Evolutionary conservation across 805 yeast species (phyloP), one percentile per base, ranked within the genome.

Genomic region (Candida palmyrensis): DNA sequence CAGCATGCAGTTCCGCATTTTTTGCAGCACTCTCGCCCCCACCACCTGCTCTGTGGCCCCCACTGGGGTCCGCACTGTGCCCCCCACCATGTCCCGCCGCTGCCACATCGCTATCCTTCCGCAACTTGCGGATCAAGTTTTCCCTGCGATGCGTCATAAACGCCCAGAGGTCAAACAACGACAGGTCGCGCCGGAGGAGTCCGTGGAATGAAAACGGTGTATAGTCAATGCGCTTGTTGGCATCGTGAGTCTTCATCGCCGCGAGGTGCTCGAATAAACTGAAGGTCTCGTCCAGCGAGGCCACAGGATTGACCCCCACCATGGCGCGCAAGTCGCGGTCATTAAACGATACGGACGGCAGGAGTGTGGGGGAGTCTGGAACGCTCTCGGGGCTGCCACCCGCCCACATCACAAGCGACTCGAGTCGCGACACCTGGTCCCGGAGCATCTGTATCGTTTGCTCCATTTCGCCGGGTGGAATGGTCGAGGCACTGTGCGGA

Each of bases 261-360:
- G 26, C 32, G 15, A 11, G 22, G 10, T 18, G 13, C 10, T 9
- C 10, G 15, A 21, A 29, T 11, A 29, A 29, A 15, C 16, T 20
- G n/a, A 29, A 18, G 10, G 21, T 20, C n/a, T 29, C 32, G 6
- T 29, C 25, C 10, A 13, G 14, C 16, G 32, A n/a, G 6, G 11
- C 32, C 7, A 29, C n/a, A 11, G 32, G 32, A 18, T 29, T 29
- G n/a, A 19, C 22, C 4, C 32, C 32, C 9, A 29, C 16, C 6
- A 29, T 21, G 4, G 32, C 18, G 9, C 13, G 11, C 23, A 28
- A 17, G 20, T 28, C 18, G 10, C 11, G 20, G 32, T 21, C 20
- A 20, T 5, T 11, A 6, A n/a, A n/a, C n/a, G n/a, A n/a, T n/a
- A n/a, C n/a, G n/a, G n/a, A n/a, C n/a, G n/a, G n/a, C n/a, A n/a